phyloP scores from a whole-genome alignment of 176 grass and related monocot species.

The Tillandsia leiboldiana region DNA sequence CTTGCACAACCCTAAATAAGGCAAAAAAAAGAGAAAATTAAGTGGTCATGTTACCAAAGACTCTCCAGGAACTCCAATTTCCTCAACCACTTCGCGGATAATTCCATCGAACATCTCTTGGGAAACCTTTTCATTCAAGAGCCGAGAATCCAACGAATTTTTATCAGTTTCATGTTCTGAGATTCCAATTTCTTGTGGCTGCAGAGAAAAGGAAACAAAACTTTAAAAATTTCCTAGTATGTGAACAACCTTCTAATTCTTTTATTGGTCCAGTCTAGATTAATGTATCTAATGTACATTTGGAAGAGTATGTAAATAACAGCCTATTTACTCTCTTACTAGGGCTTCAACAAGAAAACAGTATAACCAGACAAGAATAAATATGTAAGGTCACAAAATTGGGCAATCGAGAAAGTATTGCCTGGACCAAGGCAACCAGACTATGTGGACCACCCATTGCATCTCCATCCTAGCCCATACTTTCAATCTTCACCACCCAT shows the following conservation, averaged over 20 bases:
- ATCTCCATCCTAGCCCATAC: too few relatives aligned
- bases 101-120: slow-evolving; percentile 93
- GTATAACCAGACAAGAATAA: too few relatives aligned
- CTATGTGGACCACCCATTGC: too few relatives aligned
- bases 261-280: slow-evolving; percentile 3
- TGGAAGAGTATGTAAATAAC: neutral
- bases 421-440: too few relatives aligned
- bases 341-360: too few relatives aligned
- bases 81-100: slow-evolving; percentile 84
- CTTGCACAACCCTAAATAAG: neutral
- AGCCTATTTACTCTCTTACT: too few relatives aligned
- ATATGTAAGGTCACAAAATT: too few relatives aligned
- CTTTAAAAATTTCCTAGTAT: slow-evolving; percentile 5
- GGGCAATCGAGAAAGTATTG: too few relatives aligned
- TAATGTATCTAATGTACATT: neutral
- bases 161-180: slow-evolving; percentile 44
- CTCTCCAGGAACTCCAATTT: slow-evolving; percentile 79
- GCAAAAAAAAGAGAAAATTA: neutral
- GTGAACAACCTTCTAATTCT: neutral
- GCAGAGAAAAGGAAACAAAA: slow-evolving; percentile 25
- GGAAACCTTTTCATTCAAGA: slow-evolving; percentile 44
- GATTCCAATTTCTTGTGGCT: slow-evolving; percentile 89
- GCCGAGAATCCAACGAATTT: neutral
- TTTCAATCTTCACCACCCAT: too few relatives aligned
- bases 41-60: slow-evolving; percentile 44